Evolutionary conservation across 306 rosid genomes (phyloP), one percentile per base, ranked within the genome.

Genomic region (Prunus padus): DNA sequence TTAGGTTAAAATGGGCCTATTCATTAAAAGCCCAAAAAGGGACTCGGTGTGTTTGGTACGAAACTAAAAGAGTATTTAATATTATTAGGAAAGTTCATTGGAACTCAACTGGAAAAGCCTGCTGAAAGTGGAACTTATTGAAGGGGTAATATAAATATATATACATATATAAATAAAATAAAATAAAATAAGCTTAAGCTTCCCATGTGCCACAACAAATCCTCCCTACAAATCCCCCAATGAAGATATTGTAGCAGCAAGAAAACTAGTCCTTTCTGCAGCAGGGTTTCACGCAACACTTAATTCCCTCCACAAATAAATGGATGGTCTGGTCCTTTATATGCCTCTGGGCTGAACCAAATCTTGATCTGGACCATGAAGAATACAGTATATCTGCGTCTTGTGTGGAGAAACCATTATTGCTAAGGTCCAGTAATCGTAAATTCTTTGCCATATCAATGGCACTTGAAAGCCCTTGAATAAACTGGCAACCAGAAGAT

Each of bases 261-360:
- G 5, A 12, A 69, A 63, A 72, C 77, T 87, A 88, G 75, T 76
- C 81, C 75, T 79, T 89, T 80, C 74, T 92, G 89, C 99, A 95
- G 93, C 99, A 95, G 26, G 96, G 86, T 77, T 87, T 89, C 52
- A 85, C 82, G 78, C 98, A 95, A 80, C 97, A 95, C 78, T 71
- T 85, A 4, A 60, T 84, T 59, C 92, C 98, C 83, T 77, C 80
- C 14, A 86, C 85, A 23, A 76, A 77, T 68, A 92, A 81, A 76
- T 92, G 99, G 50, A 92, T 81, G 66, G 77, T 85, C 31, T 42
- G 69, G 72, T 83, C 81, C 74, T 74, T 76, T 37, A 92, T 72
- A 77, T 92, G 99, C 77, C 81, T 85, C 73, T 79, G 82, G 42
- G 90, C 84, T 73, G 91, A 83, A 67, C 55, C 74, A 28, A 79